These are phyloP conservation scores for Corylus heterophylla DNA, from an alignment of 306 rosid species.

Conservation along the genomic window DNA sequence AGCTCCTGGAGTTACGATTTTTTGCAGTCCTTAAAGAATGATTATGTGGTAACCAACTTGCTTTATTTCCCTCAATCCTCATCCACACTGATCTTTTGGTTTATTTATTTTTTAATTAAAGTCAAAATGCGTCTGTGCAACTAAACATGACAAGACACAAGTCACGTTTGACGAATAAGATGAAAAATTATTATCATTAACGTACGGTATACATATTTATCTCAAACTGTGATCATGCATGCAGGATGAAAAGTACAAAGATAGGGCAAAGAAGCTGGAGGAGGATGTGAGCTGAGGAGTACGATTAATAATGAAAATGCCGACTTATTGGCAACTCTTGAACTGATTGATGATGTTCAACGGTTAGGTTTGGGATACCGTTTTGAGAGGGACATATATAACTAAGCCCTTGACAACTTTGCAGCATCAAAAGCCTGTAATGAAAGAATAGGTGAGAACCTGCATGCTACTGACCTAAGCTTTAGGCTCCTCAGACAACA, in stretches of 20 bases:
- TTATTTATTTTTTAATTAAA: no score
- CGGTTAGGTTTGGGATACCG: conserved; percentile 36
- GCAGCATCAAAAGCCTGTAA: background rate
- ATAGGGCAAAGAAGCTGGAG: conserved; percentile 8
- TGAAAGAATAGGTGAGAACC: background rate
- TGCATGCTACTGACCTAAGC: conserved; percentile 39
- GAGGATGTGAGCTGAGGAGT: conserved; percentile 40
- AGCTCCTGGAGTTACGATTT: conserved; percentile 46
- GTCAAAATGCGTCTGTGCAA: no score
- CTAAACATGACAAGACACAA: no score
- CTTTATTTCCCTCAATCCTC: no score
- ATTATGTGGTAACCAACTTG: conserved; percentile 15
- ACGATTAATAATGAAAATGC: conserved; percentile 31
- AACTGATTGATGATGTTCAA: conserved; percentile 35
- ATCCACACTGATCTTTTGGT: no score
- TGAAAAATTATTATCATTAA: no score
- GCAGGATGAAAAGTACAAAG: conserved; percentile 18
- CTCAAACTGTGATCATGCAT: background rate
- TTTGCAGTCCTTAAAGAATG: conserved; percentile 45
- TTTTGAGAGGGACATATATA: conserved; percentile 38
- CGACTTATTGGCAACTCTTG: conserved; percentile 14
- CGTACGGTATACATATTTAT: background rate
- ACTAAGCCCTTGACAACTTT: conserved; percentile 24
- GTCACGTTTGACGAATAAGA: no score
- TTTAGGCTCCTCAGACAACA: conserved; percentile 54